Conservation (phyloP, 176 grass and related monocot species). For the Olyra latifolia region DNA sequence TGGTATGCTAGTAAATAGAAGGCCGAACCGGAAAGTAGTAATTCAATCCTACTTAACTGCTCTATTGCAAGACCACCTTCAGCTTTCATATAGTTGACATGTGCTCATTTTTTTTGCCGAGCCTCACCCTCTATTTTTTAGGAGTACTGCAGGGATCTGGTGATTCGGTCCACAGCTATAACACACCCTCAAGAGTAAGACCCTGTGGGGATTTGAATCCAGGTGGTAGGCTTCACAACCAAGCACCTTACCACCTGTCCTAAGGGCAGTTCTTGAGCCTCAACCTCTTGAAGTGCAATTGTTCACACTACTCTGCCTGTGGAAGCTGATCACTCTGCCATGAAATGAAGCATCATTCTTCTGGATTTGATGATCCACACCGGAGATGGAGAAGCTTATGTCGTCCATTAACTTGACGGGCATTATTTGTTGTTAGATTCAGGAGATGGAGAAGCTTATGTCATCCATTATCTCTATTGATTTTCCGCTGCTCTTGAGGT, state of each 20-base stretch:
- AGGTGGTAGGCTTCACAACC: no score
- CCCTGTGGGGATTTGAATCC: no score
- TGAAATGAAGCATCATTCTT: conserved; percentile 14
- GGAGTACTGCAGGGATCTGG: no score
- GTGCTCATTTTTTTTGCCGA: conserved; percentile 33
- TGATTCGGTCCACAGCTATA: no score
- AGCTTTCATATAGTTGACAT: conserved; percentile 8
- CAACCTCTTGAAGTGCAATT: conserved; percentile 4
- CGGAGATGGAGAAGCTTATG: neutral
- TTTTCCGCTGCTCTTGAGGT: neutral
- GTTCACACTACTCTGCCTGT: neutral
- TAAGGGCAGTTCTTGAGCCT: no score
- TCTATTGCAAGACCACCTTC: conserved; percentile 16
- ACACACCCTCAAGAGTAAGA: no score
- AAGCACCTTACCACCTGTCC: no score
- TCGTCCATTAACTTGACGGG: conserved; percentile 3
- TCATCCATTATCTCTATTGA: conserved; percentile 10
- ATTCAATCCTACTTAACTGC: neutral
- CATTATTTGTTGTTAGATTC: conserved; percentile 3
- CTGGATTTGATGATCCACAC: neutral
- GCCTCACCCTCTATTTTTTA: conserved; percentile 3
- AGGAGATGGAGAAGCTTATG: conserved; percentile 10
- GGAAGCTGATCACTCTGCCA: neutral
- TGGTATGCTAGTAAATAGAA: conserved; percentile 10
- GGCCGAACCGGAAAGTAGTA: neutral